A percentile compares a stretch with the other conserved stretches of the same genome.
Conservation (phyloP, 2,329 filamentous ascomycete species). For the Fusarium sp. region DNA sequence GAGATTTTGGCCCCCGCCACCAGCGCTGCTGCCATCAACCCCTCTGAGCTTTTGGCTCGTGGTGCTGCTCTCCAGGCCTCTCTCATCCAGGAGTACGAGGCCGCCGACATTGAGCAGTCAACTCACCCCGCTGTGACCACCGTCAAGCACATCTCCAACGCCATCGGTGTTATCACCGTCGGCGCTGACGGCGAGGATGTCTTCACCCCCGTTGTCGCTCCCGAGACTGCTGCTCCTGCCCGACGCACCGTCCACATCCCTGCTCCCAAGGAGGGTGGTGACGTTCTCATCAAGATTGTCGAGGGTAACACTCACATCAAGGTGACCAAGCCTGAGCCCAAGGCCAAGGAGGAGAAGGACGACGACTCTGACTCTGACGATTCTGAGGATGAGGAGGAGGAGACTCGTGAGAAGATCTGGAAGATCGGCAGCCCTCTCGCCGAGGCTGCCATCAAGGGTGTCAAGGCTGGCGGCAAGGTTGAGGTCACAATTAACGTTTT, state of each 20-base stretch:
- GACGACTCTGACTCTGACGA: conserved; percentile 70
- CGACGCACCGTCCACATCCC: conserved; percentile 84
- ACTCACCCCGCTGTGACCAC: conserved; percentile 96
- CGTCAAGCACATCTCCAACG: conserved; percentile 88
- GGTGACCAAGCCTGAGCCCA: conserved; percentile 87
- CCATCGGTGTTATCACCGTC: conserved; percentile 85
- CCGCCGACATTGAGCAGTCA: conserved; percentile 93
- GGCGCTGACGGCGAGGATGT: conserved; percentile 70
- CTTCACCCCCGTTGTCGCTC: conserved; percentile 84
- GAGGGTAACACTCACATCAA: conserved; percentile 94
- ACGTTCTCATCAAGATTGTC: conserved; percentile 87
- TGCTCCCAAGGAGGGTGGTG: conserved; percentile 83
- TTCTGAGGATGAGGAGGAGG: conserved; percentile 83
- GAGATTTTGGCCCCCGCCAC: conserved; percentile 86
- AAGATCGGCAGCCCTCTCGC: conserved; percentile 86
- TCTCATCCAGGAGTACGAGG: conserved; percentile 93
- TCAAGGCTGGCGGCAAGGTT: conserved; percentile 90
- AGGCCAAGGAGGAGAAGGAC: conserved; percentile 72
- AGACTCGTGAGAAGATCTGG: conserved; percentile 91
- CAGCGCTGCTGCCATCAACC: conserved; percentile 83
- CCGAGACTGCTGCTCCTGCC: conserved; percentile 91
- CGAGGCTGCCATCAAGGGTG: conserved; percentile 84
- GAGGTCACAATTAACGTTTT: conserved; percentile 93
- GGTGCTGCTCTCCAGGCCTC: conserved; percentile 96
- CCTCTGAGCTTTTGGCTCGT: conserved; percentile 87